Base-by-base conservation (phyloP, 2,329 filamentous ascomycete genomes). In the Truncatella angustata region DNA sequence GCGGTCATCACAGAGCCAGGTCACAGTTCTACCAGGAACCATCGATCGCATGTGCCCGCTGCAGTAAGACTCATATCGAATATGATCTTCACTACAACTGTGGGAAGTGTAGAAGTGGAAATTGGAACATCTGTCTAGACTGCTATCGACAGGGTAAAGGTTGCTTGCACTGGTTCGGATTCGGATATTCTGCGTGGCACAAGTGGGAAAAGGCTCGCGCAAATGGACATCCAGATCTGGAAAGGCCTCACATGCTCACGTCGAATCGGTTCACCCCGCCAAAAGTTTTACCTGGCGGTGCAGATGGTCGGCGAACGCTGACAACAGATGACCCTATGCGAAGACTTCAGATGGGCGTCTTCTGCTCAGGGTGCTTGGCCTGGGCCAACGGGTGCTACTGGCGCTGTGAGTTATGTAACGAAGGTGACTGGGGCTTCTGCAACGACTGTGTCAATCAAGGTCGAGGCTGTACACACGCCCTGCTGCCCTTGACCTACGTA, bases 371-470 rank as follows among this genome's bases (percentile, higher is more conserved):
- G 44, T 97, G 93, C 66, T 74, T 80, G 16, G 75, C 80, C 0
- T 88, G 84, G 74, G 81, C 90, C 0, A 92, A 95, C 61, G 81
- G 87, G 48, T 94, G 90, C 69, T 96, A 90, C 70, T 97, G 92
- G 93, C 86, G 89, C 56, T 97, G 93, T 67, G 84, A 88, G 54
- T 68, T 79, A 23, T 97, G 93, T 71, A 96, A 96, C 61, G 85
- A 94, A 56, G 93, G 91, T 4, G 92, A 95, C 64, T 97, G 92
- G 92, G 93, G 93, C 0, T 97, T 90, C 66, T 97, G 93, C 71
- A 91, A 92, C 61, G 74, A 79, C 54, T 97, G 93, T 59, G 90
- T 96, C 26, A 92, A 93, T 54, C 85, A 87, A 66, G 91, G 90
- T 14, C 79, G 80, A 54, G 88, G 85, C 54, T 97, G 93, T 70